A percentile compares a stretch with the other conserved stretches of the same genome.
These are phyloP conservation scores for Phanerodontia chrysosporium DNA, from an alignment of 768 basidiomycete genomes.

Conservation along the genomic window DNA sequence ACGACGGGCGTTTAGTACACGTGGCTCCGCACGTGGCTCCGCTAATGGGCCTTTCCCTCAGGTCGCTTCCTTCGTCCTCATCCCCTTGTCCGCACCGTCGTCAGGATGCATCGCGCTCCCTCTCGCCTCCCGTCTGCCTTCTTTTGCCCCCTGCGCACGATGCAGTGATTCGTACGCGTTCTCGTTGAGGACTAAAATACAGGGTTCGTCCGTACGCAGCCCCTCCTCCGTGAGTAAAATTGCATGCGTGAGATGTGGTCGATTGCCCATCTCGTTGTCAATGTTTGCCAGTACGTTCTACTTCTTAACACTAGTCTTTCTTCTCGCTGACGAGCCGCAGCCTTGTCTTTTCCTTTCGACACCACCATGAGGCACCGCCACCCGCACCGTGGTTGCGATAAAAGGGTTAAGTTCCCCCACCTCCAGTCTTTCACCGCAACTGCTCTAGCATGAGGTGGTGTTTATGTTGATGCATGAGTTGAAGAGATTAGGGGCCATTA, in stretches of 20 bases:
- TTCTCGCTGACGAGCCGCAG: neutral
- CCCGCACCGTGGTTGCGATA: neutral
- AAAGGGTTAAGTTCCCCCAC: neutral
- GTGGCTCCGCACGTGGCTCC: neutral
- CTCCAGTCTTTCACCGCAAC: too few relatives aligned
- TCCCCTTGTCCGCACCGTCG: constrained; percentile 2
- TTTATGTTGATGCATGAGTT: too few relatives aligned
- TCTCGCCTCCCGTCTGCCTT: neutral
- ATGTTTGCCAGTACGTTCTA: neutral
- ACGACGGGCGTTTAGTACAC: neutral
- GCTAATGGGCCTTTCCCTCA: constrained; percentile 4
- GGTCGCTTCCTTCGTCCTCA: constrained; percentile 4
- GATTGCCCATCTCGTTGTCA: neutral
- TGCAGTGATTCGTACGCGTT: neutral
- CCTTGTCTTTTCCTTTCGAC: neutral
- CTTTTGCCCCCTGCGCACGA: neutral
- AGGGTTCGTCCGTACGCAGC: too few relatives aligned
- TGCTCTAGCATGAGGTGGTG: too few relatives aligned
- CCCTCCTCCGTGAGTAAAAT: constrained; percentile 1
- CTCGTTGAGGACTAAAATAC: too few relatives aligned
- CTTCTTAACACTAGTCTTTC: neutral
- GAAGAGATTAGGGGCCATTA: too few relatives aligned
- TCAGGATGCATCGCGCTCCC: neutral
- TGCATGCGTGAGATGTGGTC: neutral
- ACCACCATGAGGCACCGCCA: neutral